Base-by-base conservation (phyloP, 768 basidiomycete genomes). In the Calocybe gangraenosa region DNA sequence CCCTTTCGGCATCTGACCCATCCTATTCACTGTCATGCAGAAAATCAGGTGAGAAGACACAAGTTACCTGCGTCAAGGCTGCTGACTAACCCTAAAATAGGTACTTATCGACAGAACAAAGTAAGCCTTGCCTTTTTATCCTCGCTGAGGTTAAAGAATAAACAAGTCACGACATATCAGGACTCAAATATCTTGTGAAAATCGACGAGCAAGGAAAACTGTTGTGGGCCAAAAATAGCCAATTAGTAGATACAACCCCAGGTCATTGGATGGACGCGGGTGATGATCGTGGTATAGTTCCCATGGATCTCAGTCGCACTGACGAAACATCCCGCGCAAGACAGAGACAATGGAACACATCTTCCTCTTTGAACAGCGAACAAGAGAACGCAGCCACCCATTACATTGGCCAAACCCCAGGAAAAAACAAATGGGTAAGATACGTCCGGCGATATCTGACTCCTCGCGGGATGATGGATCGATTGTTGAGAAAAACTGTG, bases 221-320 rank as follows among this genome's bases (percentile, higher is more conserved):
- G 7, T 66, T 70, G 4, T 83, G 81, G 81, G 78, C 74, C 2
- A 73, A 73, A 40, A 82, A 75, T 51, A 65, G 76, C 32, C 69
- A 77, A 48, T 63, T 74, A 2, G 75, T 84, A 7, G 82, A 84
- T 56, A 84, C 82, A 0, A 70, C 77, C 2, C 67, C 79, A 3
- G 77, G 76, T 0, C 66, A 67, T 25, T 84, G 82, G 82, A 80
- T 77, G 58, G 82, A 84, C 49, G 67, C 75, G 3, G 81, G 77
- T 2, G 57, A 72, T 17, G 81, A 81, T 0, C 44, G 56, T 31
- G 84, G 84, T 0, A 75, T 82, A 19, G 63, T 79, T 2, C 70
- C 76, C 6, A 58, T 67, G 22, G 64, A 64, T 49, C 49, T 59
- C 49, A 49, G 63, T 44, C 49, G 40, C 39, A 42, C 43, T 20